Evolutionary conservation across 305 asterid species (phyloP), one percentile per base, ranked within the genome.

Genomic region (Plantago coronopus): DNA sequence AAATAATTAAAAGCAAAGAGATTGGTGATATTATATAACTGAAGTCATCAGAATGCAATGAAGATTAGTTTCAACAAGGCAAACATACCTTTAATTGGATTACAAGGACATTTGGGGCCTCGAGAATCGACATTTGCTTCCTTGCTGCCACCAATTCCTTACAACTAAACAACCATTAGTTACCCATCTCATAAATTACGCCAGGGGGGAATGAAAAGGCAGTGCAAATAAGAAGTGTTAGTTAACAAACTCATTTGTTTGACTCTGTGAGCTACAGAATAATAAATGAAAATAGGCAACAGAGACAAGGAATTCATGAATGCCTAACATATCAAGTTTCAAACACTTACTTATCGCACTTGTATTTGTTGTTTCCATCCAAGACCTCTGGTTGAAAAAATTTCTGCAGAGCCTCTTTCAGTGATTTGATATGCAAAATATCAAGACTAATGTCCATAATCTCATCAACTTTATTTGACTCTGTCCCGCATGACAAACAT

Each of bases 391-490:
- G 86, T 78, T 86, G 90, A 76, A 94, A 94, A 72, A 87, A 94
- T 72, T 74, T 85, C 79, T 77, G 91, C 73, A 94, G 64, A 65
- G 97, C 87, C 71, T 87, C 96, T 69, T 71, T 79, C 49, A 94
- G 91, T 9, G 99, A 94, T 57, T 84, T 79, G 59, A 86, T 76
- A 47, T 89, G 94, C 82, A 94, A 65, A 57, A 94, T 82, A 78
- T 94, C 99, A 71, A 94, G 95, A 77, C 97, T 87, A 54, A 90
- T 77, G 76, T 94, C 99, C 97, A 94, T 94, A 60, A 90, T 94
- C 78, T 94, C 99, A 59, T 94, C 99, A 55, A 82, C 91, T 84
- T 90, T 94, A 78, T 89, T 94, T 46, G 99, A 94, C 80, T 90
- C 97, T 7, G 83, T 72, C 50, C 97, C 97, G 76, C 99, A 94